Conservation (phyloP, 208 protist genomes). For the Spongospora subterranea region DNA sequence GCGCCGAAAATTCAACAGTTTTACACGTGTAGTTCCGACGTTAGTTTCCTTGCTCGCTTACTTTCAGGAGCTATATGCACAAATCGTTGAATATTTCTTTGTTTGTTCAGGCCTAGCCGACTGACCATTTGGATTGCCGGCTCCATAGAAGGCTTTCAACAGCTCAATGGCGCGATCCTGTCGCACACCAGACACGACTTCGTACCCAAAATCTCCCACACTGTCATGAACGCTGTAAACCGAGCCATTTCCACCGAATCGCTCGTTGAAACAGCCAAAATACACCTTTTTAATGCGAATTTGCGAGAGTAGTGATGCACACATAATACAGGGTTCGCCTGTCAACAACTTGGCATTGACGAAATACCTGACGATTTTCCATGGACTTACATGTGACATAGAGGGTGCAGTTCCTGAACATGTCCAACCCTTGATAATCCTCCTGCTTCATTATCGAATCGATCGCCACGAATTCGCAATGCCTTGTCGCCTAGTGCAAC, state of each 20-base stretch:
- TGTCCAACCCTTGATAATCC: background rate
- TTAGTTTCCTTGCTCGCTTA: too few relatives aligned
- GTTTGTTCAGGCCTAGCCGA: too few relatives aligned
- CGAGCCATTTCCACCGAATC: conserved; percentile 72
- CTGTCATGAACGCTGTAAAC: conserved; percentile 57
- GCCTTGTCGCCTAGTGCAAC: conserved; percentile 38
- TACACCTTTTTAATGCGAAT: conserved; percentile 65
- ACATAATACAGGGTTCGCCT: conserved; percentile 76
- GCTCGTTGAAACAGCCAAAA: conserved; percentile 70
- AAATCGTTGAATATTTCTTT: too few relatives aligned
- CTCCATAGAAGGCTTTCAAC: conserved; percentile 2
- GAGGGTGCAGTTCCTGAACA: conserved; percentile 59
- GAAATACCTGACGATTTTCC: too few relatives aligned
- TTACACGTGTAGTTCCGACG: too few relatives aligned
- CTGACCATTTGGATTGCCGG: conserved; percentile 36
- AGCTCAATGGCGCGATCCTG: background rate
- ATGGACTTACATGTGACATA: too few relatives aligned
- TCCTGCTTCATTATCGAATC: conserved; percentile 10
- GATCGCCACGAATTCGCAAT: conserved; percentile 66
- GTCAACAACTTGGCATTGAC: too few relatives aligned
- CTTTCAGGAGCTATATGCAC: too few relatives aligned
- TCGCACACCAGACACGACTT: background rate
- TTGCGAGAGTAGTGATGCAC: conserved; percentile 66
- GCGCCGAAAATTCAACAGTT: too few relatives aligned
- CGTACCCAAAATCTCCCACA: background rate